Evolutionary conservation across 306 rosid genomes (phyloP).

Genomic region (Styphnolobium japonicum): DNA sequence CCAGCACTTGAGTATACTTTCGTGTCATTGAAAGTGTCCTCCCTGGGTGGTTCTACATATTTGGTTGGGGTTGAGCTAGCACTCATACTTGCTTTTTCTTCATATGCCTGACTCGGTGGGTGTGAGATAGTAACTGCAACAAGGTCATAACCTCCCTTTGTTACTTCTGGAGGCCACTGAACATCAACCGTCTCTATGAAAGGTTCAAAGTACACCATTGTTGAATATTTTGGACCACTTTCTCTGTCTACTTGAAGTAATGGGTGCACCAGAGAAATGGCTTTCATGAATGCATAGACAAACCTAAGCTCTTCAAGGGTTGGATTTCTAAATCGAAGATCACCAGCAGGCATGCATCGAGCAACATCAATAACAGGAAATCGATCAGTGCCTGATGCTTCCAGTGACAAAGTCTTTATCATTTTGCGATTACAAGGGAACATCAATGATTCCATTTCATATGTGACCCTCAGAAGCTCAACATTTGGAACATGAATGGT

Average conservation of each 20-base stretch:
- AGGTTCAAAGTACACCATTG: constrained; percentile 44
- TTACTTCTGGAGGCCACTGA: constrained; percentile 48
- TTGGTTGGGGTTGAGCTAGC: constrained; percentile 36
- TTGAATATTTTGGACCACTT: constrained; percentile 54
- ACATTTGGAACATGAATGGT: constrained; percentile 49
- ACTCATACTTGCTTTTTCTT: constrained; percentile 27
- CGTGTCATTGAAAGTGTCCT: constrained; percentile 23
- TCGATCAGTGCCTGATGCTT: constrained; percentile 38
- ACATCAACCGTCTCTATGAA: constrained; percentile 72
- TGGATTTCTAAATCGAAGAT: constrained; percentile 55
- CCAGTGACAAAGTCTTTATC: constrained; percentile 48
- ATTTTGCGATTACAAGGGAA: constrained; percentile 59
- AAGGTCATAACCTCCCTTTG: constrained; percentile 35
- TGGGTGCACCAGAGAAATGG: constrained; percentile 58
- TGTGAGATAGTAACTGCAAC: constrained; percentile 35
- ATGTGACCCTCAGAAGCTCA: constrained; percentile 67
- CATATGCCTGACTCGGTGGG: constrained; percentile 33
- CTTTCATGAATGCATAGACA: constrained; percentile 66
- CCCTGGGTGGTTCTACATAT: constrained; percentile 26
- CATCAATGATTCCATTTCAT: constrained; percentile 55
- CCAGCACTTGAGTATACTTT: constrained; percentile 21
- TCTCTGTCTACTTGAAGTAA: constrained; percentile 58
- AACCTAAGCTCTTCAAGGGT: constrained; percentile 60
- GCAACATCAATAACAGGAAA: constrained; percentile 71
- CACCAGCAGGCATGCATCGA: constrained; percentile 43